Evolutionary conservation across 2,329 filamentous ascomycete genomes (phyloP).

Genomic region (Pseudogymnoascus sp.): DNA sequence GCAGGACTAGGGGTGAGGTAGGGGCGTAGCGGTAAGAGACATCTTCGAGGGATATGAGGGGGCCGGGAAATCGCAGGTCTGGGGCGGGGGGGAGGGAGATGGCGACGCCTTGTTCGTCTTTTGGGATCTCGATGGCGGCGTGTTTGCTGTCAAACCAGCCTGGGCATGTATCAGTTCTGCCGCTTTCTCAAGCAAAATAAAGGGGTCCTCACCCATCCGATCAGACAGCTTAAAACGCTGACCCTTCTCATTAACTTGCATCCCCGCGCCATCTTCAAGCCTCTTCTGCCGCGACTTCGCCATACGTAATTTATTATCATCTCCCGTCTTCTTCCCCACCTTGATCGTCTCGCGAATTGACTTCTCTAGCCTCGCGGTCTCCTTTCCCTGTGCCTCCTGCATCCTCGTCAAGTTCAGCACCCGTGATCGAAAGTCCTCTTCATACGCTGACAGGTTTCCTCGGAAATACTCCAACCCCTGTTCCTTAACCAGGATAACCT

Average conservation of each 20-base stretch:
- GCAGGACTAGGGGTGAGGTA: constrained; percentile 41
- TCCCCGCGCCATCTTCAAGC: constrained; percentile 70
- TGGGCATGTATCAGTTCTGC: neutral
- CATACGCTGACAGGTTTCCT: constrained; percentile 65
- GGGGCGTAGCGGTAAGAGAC: constrained; percentile 56
- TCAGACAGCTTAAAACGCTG: constrained; percentile 65
- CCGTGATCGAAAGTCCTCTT: constrained; percentile 58
- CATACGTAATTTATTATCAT: constrained; percentile 79
- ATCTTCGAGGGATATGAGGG: constrained; percentile 64
- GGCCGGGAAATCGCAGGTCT: constrained; percentile 66
- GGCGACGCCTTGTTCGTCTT: constrained; percentile 49
- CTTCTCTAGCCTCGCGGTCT: constrained; percentile 72
- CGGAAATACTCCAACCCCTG: constrained; percentile 65
- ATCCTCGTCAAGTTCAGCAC: constrained; percentile 62
- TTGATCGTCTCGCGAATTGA: constrained; percentile 68
- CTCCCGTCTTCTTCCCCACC: constrained; percentile 66
- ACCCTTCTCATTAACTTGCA: constrained; percentile 64
- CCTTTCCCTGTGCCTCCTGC: constrained; percentile 74
- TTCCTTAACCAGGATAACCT: constrained; percentile 68
- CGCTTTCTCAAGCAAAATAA: neutral
- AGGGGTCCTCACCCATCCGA: neutral
- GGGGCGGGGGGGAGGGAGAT: constrained; percentile 54
- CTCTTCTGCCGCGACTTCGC: constrained; percentile 80
- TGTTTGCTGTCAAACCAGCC: constrained; percentile 43
- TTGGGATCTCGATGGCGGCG: constrained; percentile 55